Conservation (phyloP, 2,329 filamentous ascomycete genomes). For the Paradendryphiella salina region DNA sequence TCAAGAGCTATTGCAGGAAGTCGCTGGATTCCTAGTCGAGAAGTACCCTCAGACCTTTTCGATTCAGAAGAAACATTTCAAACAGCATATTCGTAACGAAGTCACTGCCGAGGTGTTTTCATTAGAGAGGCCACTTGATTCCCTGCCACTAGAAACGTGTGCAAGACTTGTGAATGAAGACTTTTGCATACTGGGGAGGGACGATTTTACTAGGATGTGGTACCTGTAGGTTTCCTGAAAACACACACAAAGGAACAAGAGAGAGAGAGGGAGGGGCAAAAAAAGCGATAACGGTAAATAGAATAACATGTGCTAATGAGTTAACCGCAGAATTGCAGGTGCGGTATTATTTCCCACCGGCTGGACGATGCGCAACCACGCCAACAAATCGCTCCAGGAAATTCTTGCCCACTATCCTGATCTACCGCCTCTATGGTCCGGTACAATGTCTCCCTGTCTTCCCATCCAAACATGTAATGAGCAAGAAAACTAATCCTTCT, state of each 20-base stretch:
- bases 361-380: constrained; percentile 55
- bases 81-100: constrained; percentile 46
- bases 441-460: constrained; percentile 43
- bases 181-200: constrained; percentile 54
- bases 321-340: constrained; percentile 49
- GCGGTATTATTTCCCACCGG: constrained; percentile 59
- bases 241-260: too few relatives aligned
- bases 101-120: constrained; percentile 51
- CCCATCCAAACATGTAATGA: too few relatives aligned
- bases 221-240: constrained; percentile 46
- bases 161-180: constrained; percentile 58
- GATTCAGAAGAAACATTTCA: constrained; percentile 12
- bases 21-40: constrained; percentile 51
- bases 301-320: not conserved
- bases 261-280: too few relatives aligned
- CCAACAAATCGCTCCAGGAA: constrained; percentile 54
- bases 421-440: constrained; percentile 51
- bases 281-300: not conserved
- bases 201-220: constrained; percentile 52
- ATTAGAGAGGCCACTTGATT: constrained; percentile 41
- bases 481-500: too few relatives aligned
- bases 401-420: constrained; percentile 51
- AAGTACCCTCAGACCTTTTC: constrained; percentile 52
- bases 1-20: constrained; percentile 53
- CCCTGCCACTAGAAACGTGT: constrained; percentile 55